These are phyloP conservation scores for Leccinum fallax DNA, from an alignment of 1,284 basidiomycete genomes.

Conservation along the genomic window DNA sequence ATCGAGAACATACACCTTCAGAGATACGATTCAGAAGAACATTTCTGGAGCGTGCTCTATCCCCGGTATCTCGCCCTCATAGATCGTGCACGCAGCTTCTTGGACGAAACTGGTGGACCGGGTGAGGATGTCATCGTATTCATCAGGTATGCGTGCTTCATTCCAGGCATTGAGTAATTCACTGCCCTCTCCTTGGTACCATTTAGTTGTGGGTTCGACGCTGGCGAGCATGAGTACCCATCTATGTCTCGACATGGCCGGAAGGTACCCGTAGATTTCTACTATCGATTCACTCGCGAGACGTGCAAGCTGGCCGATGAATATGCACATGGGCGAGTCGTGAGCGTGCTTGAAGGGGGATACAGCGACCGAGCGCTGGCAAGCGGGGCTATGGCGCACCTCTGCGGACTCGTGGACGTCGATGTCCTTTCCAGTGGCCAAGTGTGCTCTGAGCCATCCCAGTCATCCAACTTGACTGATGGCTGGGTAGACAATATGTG, in stretches of 20 bases:
- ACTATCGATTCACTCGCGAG: slow-evolving; percentile 81
- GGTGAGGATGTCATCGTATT: slow-evolving; percentile 80
- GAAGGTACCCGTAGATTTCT: slow-evolving; percentile 90
- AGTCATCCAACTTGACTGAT: neutral
- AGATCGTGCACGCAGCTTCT: slow-evolving; percentile 73
- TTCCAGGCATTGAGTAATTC: slow-evolving; percentile 1
- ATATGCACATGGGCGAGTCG: slow-evolving; percentile 70
- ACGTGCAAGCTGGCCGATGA: slow-evolving; percentile 66
- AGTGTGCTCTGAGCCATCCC: neutral
- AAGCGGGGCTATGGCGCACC: slow-evolving; percentile 81
- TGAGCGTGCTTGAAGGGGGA: slow-evolving; percentile 93
- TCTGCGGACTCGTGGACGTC: slow-evolving; percentile 63
- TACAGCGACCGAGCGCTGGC: slow-evolving; percentile 89
- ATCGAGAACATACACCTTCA: slow-evolving; percentile 92
- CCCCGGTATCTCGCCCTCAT: slow-evolving; percentile 63
- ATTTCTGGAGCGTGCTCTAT: slow-evolving; percentile 83
- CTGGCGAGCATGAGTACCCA: slow-evolving; percentile 87
- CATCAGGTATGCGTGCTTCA: slow-evolving; percentile 65
- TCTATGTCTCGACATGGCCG: slow-evolving; percentile 93
- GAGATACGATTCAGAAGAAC: slow-evolving; percentile 68
- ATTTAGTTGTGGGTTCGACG: slow-evolving; percentile 86
- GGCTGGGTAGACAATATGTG: slow-evolving; percentile 53
- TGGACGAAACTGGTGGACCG: slow-evolving; percentile 64
- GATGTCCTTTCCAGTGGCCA: neutral
- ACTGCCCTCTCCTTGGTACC: neutral